Base-by-base conservation (phyloP, 371 early-diverging fungal species). In the Rhizomucor pusillus region DNA sequence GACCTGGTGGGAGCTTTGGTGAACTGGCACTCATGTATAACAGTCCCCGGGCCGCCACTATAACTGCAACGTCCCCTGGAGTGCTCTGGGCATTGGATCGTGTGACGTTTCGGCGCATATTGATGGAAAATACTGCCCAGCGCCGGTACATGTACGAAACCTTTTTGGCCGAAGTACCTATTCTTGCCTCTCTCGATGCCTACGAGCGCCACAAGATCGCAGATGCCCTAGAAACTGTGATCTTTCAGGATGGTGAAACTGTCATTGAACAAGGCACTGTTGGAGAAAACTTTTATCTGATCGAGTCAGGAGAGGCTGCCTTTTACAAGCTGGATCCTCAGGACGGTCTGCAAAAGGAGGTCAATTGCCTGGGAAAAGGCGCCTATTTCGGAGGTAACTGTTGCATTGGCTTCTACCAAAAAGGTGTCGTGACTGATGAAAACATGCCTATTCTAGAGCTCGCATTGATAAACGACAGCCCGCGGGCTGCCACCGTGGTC, bases 361-460 rank as follows among this genome's bases (percentile, higher is more conserved):
- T 91, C 61, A 87, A 87, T 53, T 79, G 84, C 25, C 67, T 91
- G 56, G 77, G 79, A 39, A 89, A 91, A 69, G 98, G 98, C 33
- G 90, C 88, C 45, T 98, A 98, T 65, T 98, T 98, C 84, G 98
- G 98, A 77, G 94, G 92, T 90, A 75, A 29, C 29, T 39, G 22
- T 23, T 23, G 22, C 23, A 16, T 41, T 22, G 1, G 40, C 13
- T 1, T 20, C 24, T 18, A n/a, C 34, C 11, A 11, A 48, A 20
- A 20, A 16, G 33, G 35, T 5, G 11, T 14, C 12, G 12, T 33
- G 7, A 34, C 14, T 3, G 22, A 20, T 24, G 20, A 12, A 75
- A 29, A 29, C 7, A 29, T 29, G 29, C 29, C n/a, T n/a, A 29
- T 5, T 7, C 7, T 29, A 29, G 95, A 94, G 67, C 80, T 94